A percentile compares a stretch with the other conserved stretches of the same genome.
phyloP scores from a whole-genome alignment of 2,329 filamentous ascomycete species.

The Fusarium transvaalense region DNA sequence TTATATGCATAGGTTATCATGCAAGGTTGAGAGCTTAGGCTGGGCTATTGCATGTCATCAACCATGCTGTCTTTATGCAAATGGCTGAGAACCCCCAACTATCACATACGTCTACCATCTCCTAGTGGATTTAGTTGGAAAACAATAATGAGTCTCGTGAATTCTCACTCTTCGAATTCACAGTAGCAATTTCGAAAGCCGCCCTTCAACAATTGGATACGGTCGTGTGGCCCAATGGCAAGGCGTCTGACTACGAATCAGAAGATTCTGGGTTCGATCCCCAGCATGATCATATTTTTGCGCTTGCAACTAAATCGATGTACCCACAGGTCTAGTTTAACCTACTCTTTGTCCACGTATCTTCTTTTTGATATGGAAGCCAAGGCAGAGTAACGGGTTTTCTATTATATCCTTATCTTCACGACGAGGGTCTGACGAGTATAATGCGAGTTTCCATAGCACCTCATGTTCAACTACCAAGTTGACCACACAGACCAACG shows the following conservation, averaged over 20 bases:
- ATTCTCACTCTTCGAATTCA: background rate
- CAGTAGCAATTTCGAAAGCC: background rate
- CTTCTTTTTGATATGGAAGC: background rate
- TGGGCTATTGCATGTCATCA: background rate
- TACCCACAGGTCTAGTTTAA: too few relatives aligned
- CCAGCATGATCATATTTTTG: conserved; percentile 41
- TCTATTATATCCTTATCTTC: too few relatives aligned
- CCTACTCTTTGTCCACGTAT: rapidly evolving
- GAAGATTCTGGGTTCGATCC: conserved; percentile 49
- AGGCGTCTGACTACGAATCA: conserved; percentile 50
- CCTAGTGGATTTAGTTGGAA: rapidly evolving
- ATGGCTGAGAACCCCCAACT: background rate
- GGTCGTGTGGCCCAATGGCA: conserved; percentile 44
- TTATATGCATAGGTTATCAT: background rate
- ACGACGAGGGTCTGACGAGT: too few relatives aligned
- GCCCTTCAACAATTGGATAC: conserved; percentile 1
- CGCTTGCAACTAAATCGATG: rapidly evolving
- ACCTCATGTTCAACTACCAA: too few relatives aligned
- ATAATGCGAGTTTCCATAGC: too few relatives aligned
- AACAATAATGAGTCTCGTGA: too few relatives aligned
- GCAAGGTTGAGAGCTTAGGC: too few relatives aligned
- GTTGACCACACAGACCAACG: too few relatives aligned
- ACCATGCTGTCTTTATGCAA: background rate
- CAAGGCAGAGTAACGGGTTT: background rate
- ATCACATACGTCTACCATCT: too few relatives aligned